Conservation (phyloP, 2,329 filamentous ascomycete species). For the Celoporthe dispersa region DNA sequence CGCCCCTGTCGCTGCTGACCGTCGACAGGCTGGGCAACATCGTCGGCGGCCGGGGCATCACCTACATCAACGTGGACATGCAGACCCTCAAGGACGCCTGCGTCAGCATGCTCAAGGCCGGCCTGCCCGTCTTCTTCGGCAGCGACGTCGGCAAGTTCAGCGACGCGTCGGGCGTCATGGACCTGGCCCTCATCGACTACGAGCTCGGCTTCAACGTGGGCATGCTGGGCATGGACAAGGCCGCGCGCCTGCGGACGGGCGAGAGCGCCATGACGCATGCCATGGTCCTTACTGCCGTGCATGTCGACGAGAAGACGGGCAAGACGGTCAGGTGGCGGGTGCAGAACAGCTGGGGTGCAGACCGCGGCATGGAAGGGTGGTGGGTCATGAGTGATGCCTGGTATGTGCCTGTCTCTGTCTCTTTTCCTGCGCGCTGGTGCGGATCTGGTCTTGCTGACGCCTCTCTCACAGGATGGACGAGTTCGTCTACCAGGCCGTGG, state of each 20-base stretch:
- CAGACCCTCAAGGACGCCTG: constrained; percentile 71
- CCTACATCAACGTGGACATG: constrained; percentile 84
- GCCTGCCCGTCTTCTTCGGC: constrained; percentile 85
- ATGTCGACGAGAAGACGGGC: constrained; percentile 66
- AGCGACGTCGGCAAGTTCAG: constrained; percentile 86
- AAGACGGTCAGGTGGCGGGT: constrained; percentile 79
- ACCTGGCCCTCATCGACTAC: constrained; percentile 76
- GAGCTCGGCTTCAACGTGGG: constrained; percentile 80
- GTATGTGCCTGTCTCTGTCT: constrained; percentile 36
- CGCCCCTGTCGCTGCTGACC: constrained; percentile 72
- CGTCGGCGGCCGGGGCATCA: constrained; percentile 74
- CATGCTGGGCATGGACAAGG: constrained; percentile 76
- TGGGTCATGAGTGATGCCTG: constrained; percentile 86
- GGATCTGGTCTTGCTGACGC: not conserved
- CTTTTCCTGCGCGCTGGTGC: not conserved
- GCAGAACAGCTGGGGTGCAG: constrained; percentile 82
- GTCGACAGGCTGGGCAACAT: constrained; percentile 83
- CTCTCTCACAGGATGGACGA: constrained; percentile 59
- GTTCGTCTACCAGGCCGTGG: constrained; percentile 85
- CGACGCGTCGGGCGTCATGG: constrained; percentile 77
- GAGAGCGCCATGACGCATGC: constrained; percentile 89
- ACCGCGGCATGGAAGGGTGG: constrained; percentile 76
- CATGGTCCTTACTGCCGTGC: constrained; percentile 88
- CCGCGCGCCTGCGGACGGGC: constrained; percentile 71
- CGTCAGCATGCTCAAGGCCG: constrained; percentile 77